phyloP scores from a whole-genome alignment of 345 rosid genomes.

The Brassica cretica region DNA sequence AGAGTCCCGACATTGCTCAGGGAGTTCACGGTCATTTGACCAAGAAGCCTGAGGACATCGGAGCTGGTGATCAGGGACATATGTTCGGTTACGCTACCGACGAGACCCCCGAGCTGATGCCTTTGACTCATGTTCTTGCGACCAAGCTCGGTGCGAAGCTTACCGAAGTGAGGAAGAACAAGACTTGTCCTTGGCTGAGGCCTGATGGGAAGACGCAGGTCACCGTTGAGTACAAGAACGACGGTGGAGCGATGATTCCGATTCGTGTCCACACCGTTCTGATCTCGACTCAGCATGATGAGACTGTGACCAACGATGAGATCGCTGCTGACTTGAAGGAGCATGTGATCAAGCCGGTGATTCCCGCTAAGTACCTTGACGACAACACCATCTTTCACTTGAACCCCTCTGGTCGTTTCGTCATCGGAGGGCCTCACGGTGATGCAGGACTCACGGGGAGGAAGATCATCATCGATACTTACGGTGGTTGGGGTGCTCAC shows the following conservation, averaged over 20 bases:
- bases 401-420: conserved; percentile 82
- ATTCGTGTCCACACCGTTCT: conserved; percentile 72
- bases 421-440: conserved; percentile 84
- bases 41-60: conserved; percentile 80
- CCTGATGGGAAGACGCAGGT: conserved; percentile 89
- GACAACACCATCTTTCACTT: conserved; percentile 78
- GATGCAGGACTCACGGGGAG: conserved; percentile 87
- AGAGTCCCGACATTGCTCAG: conserved; percentile 81
- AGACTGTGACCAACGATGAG: conserved; percentile 69
- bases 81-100: conserved; percentile 84
- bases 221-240: conserved; percentile 69
- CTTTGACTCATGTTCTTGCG: conserved; percentile 75
- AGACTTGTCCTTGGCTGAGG: conserved; percentile 75
- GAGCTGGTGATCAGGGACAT: conserved; percentile 87
- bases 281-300: conserved; percentile 85
- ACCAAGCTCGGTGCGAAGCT: conserved; percentile 84
- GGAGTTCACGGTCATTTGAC: conserved; percentile 82
- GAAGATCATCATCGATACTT: conserved; percentile 76
- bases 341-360: conserved; percentile 73
- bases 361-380: conserved; percentile 68
- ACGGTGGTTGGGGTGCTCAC: conserved; percentile 81
- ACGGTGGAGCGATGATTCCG: conserved; percentile 73
- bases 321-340: conserved; percentile 69
- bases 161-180: conserved; percentile 80
- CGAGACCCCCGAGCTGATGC: conserved; percentile 79